Percentiles rank a stretch among this genome's conserved stretches.
Evolutionary conservation across 305 asterid species (phyloP).

Genomic region (Ilex paraguariensis): DNA sequence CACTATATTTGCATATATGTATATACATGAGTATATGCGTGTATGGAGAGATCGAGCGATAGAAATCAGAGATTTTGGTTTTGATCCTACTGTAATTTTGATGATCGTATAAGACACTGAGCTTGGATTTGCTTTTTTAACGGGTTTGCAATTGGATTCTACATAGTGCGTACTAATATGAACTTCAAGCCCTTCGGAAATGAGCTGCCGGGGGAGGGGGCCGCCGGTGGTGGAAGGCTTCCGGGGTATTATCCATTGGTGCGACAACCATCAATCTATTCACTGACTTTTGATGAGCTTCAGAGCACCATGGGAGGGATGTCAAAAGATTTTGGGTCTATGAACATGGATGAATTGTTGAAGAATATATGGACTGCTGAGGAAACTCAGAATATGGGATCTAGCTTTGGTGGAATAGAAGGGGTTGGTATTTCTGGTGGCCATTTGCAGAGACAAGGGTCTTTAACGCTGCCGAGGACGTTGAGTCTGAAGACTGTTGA

Average conservation of each 20-base stretch:
- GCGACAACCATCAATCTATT: conserved; percentile 72
- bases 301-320: conserved; percentile 49
- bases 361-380: conserved; percentile 95
- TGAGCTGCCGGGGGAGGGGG: conserved; percentile 29
- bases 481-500: conserved; percentile 90
- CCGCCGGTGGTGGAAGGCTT: conserved; percentile 32
- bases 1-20: too few relatives aligned
- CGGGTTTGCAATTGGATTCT: conserved; percentile 1
- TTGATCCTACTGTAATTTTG: background rate
- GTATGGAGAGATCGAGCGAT: background rate
- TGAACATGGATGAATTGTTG: conserved; percentile 84
- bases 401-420: conserved; percentile 18
- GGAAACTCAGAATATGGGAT: conserved; percentile 56
- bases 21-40: too few relatives aligned
- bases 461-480: conserved; percentile 80
- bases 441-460: conserved; percentile 77
- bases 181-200: conserved; percentile 63
- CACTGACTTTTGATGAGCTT: conserved; percentile 91
- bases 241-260: conserved; percentile 40
- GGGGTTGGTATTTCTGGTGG: conserved; percentile 24
- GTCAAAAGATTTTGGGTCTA: conserved; percentile 31
- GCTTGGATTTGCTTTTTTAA: conserved; percentile 16
- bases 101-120: conserved; percentile 21
- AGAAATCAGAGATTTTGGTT: background rate
- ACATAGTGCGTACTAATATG: conserved; percentile 51